Conservation (phyloP, 805 yeast species). For the Saccharomycopsis selenospora region DNA sequence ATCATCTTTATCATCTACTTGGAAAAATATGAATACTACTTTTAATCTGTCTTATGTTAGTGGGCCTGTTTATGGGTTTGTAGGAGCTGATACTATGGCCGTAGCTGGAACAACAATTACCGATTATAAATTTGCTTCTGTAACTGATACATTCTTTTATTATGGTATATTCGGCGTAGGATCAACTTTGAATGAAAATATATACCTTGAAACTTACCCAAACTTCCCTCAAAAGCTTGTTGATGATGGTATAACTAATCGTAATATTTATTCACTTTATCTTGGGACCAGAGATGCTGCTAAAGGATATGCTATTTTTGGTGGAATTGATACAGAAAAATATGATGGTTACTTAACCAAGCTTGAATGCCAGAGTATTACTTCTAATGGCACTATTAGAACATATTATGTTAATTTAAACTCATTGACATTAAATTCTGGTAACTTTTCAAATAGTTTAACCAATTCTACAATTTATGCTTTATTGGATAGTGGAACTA, state of each 20-base stretch:
- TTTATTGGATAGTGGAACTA: constrained; percentile 13
- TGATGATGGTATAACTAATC: constrained; percentile 3
- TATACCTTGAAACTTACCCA: constrained; percentile 9
- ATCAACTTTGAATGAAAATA: constrained; percentile 9
- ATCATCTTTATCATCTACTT: constrained; percentile 6
- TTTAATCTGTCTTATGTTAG: constrained; percentile 10
- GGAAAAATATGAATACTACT: constrained; percentile 3
- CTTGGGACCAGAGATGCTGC: constrained; percentile 10
- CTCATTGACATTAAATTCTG: not conserved
- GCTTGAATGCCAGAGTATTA: constrained; percentile 7
- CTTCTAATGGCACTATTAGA: constrained; percentile 1
- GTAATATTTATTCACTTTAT: constrained; percentile 8
- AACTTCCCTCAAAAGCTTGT: constrained; percentile 5
- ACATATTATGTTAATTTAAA: constrained; percentile 11
- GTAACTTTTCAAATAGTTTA: not conserved
- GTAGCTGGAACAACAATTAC: constrained; percentile 3
- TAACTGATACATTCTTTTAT: constrained; percentile 1
- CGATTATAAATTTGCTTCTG: constrained; percentile 7
- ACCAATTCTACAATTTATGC: constrained; percentile 3
- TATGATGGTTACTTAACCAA: constrained; percentile 34
- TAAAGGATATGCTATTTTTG: constrained; percentile 40
- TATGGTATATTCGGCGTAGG: constrained; percentile 11
- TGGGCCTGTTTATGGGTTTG: constrained; percentile 10
- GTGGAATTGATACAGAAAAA: constrained; percentile 47
- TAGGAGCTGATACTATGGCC: constrained; percentile 10